These are phyloP conservation scores for Yamagishiella unicocca DNA, from an alignment of 139 green algal genomes.

Conservation along the genomic window DNA sequence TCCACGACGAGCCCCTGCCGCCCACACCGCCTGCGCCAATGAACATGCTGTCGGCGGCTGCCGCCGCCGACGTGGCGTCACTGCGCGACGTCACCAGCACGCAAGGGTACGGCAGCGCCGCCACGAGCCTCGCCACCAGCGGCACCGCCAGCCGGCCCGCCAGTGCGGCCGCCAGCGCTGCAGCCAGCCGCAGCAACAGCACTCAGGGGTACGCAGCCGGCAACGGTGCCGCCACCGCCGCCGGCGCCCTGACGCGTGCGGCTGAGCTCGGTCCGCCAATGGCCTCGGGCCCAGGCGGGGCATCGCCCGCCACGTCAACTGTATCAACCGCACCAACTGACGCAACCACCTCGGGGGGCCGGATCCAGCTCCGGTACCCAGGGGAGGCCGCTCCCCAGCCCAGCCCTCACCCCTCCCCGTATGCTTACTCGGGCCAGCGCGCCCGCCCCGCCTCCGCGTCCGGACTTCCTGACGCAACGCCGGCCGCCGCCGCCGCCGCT, in stretches of 20 bases:
- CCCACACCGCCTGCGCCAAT: neutral
- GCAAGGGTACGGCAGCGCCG: neutral
- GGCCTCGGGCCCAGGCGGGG: too few relatives aligned
- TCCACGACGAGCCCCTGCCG: neutral
- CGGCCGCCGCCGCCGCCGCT: too few relatives aligned
- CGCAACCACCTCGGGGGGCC: too few relatives aligned
- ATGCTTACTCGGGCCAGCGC: too few relatives aligned
- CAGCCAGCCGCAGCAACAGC: neutral
- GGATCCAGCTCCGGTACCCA: too few relatives aligned
- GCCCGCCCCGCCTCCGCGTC: too few relatives aligned
- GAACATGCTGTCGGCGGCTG: neutral
- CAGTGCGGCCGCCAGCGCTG: neutral
- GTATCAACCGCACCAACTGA: too few relatives aligned
- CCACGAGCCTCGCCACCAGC: neutral
- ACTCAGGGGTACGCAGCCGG: neutral
- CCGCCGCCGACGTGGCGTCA: neutral
- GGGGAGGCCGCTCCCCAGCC: too few relatives aligned
- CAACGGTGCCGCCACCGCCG: neutral
- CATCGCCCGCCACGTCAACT: too few relatives aligned
- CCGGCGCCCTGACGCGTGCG: neutral
- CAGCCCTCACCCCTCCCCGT: too few relatives aligned
- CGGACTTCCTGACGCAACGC: too few relatives aligned
- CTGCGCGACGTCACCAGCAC: neutral
- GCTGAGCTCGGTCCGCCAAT: too few relatives aligned
- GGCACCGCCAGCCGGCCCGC: neutral